phyloP scores from a whole-genome alignment of 148 eudicot species.

The Fagopyrum tataricum region DNA sequence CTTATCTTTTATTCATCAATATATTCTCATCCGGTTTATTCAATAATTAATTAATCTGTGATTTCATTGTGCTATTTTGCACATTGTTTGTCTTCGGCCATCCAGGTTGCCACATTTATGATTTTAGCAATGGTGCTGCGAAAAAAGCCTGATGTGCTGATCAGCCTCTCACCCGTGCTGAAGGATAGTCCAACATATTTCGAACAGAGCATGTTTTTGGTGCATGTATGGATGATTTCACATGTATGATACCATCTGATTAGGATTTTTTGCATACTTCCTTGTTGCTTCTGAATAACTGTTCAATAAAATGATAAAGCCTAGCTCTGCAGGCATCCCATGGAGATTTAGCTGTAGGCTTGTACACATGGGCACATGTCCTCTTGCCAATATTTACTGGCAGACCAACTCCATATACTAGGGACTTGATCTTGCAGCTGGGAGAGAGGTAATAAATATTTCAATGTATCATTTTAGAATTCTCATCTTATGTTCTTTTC shows the following conservation, averaged over 20 bases:
- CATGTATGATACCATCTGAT: constrained; percentile 31
- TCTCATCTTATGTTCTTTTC: constrained; percentile 3
- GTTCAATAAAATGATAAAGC: background rate
- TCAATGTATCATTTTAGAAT: constrained; percentile 2
- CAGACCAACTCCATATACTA: constrained; percentile 44
- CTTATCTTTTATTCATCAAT: background rate
- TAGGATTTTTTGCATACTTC: background rate
- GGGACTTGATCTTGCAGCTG: constrained; percentile 52
- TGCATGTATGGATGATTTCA: constrained; percentile 44
- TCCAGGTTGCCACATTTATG: constrained; percentile 56
- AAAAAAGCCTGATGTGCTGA: constrained; percentile 47
- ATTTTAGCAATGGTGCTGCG: constrained; percentile 50
- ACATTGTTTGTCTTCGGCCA: background rate
- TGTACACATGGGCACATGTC: constrained; percentile 40
- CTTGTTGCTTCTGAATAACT: background rate
- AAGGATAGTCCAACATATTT: constrained; percentile 37
- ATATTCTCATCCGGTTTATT: background rate
- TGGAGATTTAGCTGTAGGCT: constrained; percentile 53
- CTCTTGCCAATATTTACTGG: constrained; percentile 47
- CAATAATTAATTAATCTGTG: background rate
- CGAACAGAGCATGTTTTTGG: constrained; percentile 52
- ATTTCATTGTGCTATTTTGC: background rate
- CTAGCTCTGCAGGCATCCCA: constrained; percentile 35
- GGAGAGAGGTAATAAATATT: constrained; percentile 44
- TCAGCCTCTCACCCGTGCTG: constrained; percentile 33